Percentiles rank a stretch among this genome's conserved stretches.
Conservation (phyloP, 2,329 filamentous ascomycete species). For the Colletotrichum tofieldiae region DNA sequence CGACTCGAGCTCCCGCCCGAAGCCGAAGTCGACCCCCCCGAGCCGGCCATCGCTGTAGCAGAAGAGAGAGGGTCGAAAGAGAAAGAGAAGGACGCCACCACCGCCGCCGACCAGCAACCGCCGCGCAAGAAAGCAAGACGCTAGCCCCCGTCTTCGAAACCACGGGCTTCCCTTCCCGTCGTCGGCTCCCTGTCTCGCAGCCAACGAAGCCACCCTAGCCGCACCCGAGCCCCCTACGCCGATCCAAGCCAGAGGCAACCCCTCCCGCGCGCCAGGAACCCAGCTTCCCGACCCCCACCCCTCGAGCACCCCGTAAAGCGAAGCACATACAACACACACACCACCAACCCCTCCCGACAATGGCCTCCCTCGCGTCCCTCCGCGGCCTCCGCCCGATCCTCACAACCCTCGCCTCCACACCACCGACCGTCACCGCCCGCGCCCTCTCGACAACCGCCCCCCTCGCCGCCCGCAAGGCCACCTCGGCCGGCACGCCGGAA, state of each 20-base stretch:
- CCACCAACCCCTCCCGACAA: not conserved
- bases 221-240: not conserved
- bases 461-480: slow-evolving; percentile 45
- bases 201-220: not conserved
- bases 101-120: not conserved
- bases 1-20: not conserved
- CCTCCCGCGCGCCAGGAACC: not conserved
- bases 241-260: not conserved
- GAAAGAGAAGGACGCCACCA: not conserved
- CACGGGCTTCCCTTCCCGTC: not conserved
- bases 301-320: not conserved
- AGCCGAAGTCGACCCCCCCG: not conserved
- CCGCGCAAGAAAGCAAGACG: slow-evolving; percentile 1
- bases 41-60: not conserved
- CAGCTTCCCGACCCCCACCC: not conserved
- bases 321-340: not conserved
- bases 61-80: not conserved
- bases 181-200: slow-evolving; percentile 11
- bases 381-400: slow-evolving; percentile 51
- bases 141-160: not conserved
- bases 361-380: slow-evolving; percentile 45
- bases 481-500: slow-evolving; percentile 51
- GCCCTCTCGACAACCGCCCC: slow-evolving; percentile 50
- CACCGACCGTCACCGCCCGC: slow-evolving; percentile 25
- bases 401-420: slow-evolving; percentile 33